Evolutionary conservation across 495 filamentous ascomycete species (phyloP).

Genomic region (Penicillium dipodomyicola): DNA sequence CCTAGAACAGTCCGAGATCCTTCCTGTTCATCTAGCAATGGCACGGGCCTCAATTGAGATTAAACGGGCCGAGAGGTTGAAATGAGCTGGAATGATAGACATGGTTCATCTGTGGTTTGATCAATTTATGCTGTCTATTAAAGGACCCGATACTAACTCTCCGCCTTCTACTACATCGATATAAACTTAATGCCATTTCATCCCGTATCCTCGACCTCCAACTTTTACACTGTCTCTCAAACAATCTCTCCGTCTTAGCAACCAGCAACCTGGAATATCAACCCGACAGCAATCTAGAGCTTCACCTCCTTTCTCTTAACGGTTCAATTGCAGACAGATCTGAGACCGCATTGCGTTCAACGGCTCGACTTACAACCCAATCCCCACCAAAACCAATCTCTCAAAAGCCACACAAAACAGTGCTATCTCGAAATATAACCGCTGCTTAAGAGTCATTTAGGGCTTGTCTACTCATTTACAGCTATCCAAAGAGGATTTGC

Average conservation of each 20-base stretch:
- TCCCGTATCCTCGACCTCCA: background rate
- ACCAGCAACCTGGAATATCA: background rate
- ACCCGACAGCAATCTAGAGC: background rate
- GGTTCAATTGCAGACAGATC: conserved; percentile 11
- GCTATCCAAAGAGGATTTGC: background rate
- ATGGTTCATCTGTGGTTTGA: conserved; percentile 4
- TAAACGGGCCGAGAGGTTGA: conserved; percentile 12
- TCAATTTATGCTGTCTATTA: conserved; percentile 2
- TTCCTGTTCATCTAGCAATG: conserved; percentile 8
- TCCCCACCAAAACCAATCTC: background rate
- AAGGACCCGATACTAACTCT: background rate
- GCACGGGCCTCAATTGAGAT: conserved; percentile 8
- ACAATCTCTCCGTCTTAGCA: conserved; percentile 2
- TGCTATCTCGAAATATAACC: background rate
- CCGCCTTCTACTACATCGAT: background rate
- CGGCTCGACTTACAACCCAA: conserved; percentile 12
- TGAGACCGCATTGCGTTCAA: conserved; percentile 31
- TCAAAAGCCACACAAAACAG: background rate
- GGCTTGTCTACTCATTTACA: background rate
- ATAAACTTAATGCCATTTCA: background rate
- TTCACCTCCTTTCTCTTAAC: background rate
- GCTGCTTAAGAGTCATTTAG: background rate
- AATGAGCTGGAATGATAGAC: conserved; percentile 17
- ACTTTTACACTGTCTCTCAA: conserved; percentile 8
- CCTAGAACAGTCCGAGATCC: background rate